These are phyloP conservation scores for Paragyromitra xinjiangensis DNA, from an alignment of 495 filamentous ascomycete genomes.

Conservation along the genomic window DNA sequence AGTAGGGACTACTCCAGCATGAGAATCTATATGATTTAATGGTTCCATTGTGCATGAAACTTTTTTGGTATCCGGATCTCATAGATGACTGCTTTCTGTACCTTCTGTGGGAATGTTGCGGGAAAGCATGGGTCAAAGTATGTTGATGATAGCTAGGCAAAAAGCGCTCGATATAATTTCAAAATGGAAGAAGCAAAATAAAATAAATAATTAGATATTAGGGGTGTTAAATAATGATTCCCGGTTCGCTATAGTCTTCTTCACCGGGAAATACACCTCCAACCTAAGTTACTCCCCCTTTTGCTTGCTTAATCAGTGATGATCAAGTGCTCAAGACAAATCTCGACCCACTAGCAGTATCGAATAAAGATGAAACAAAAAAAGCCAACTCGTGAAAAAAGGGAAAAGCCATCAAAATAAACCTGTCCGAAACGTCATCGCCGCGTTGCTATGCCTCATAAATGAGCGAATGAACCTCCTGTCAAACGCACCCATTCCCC, in stretches of 20 bases:
- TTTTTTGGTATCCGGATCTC: background rate
- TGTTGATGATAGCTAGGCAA: background rate
- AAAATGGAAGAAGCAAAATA: background rate
- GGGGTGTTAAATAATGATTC: conserved; percentile 36
- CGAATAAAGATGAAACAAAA: conserved; percentile 18
- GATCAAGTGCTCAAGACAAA: conserved; percentile 50
- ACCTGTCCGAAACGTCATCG: conserved; percentile 20
- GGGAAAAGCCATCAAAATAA: conserved; percentile 41
- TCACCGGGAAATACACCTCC: conserved; percentile 16
- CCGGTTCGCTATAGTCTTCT: conserved; percentile 27
- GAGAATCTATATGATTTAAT: background rate
- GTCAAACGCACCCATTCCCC: conserved; percentile 19
- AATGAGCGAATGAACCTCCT: conserved; percentile 28
- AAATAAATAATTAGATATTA: conserved; percentile 43
- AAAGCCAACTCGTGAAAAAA: background rate
- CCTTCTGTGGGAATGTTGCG: background rate
- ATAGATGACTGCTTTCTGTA: background rate
- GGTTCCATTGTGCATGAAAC: background rate
- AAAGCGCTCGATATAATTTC: conserved; percentile 12
- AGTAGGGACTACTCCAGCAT: conserved; percentile 1
- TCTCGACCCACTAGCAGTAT: conserved; percentile 19
- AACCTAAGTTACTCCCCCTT: conserved; percentile 14
- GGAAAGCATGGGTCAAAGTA: background rate
- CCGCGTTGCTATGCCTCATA: conserved; percentile 19
- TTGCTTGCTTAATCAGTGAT: conserved; percentile 40